Evolutionary conservation across 2,329 filamentous ascomycete genomes (phyloP), one percentile per base, ranked within the genome.

Genomic region (Ustulina deusta): DNA sequence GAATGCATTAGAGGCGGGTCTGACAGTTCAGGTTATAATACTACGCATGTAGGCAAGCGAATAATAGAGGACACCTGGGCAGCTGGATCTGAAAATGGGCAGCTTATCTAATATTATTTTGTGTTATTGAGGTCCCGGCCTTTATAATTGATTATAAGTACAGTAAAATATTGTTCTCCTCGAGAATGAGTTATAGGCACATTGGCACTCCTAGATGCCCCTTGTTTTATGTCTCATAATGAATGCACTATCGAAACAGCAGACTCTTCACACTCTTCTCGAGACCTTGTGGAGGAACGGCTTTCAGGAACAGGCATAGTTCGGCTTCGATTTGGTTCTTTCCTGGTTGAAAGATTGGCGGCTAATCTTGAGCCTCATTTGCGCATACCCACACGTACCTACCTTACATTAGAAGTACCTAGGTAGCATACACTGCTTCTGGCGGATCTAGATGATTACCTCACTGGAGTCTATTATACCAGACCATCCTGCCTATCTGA

Each of bases 261-360:
- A 49, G 17, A 25, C 27, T 22, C 27, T 5, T 22, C 10, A 32
- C 6, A 32, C 5, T n/a, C 11, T 29, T 32, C 25, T 10, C 20
- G 15, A 32, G 11, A n/a, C 6, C 17, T 22, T 3, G 9, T 4
- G 55, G n/a, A 15, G 46, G 60, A 44, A 3, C 4, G 27, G 20
- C 0, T 63, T 60, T 61, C 66, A 69, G 63, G 67, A 69, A 69
- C 67, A 66, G 63, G 67, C 13, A 66, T 66, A 66, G 67, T 63
- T 51, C 29, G 9, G 44, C 38, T 36, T 54, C 2, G 17, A 27
- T 36, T 61, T 49, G 6, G 22, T 11, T 44, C 20, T 22, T 40
- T 29, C 46, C 29, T 46, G 10, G 20, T 57, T 56, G 17, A 40
- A 29, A 51, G 66, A 68, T 68, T 62, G 27, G 66, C 52, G 36